These are phyloP conservation scores for Beta corolliflora DNA, from an alignment of 179 eudicot genomes.

Conservation along the genomic window DNA sequence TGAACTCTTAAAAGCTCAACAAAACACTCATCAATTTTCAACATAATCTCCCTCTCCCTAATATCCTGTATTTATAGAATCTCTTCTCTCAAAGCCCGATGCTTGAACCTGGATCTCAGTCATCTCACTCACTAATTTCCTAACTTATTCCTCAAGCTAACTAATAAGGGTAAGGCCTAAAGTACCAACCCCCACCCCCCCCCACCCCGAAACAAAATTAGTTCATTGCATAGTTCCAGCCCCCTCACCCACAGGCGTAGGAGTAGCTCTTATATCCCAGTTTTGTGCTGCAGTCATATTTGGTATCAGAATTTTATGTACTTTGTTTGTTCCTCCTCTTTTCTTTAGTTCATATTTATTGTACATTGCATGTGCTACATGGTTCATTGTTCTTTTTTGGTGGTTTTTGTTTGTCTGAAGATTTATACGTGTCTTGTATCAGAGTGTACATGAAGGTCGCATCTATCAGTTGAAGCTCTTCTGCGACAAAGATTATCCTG, in stretches of 20 bases:
- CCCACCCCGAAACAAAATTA: too few relatives aligned
- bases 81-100: too few relatives aligned
- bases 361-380: slow-evolving; percentile 10
- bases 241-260: background rate
- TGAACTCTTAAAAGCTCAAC: too few relatives aligned
- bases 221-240: too few relatives aligned
- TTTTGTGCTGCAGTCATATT: background rate
- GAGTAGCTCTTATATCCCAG: background rate
- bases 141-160: too few relatives aligned
- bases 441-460: slow-evolving; percentile 73
- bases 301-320: background rate
- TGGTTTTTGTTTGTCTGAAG: slow-evolving; percentile 6
- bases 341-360: background rate
- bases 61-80: too few relatives aligned
- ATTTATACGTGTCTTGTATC: slow-evolving; percentile 17
- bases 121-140: too few relatives aligned
- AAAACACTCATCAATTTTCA: too few relatives aligned
- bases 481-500: slow-evolving; percentile 76
- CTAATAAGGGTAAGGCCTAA: too few relatives aligned
- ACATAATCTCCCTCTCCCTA: too few relatives aligned
- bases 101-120: too few relatives aligned
- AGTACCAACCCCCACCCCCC: too few relatives aligned
- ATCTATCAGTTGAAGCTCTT: slow-evolving; percentile 74
- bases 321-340: background rate
- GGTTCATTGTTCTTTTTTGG: background rate